Percentiles rank a stretch among this genome's conserved stretches.
Conservation (phyloP, 73 alveolate species). For the Paramecium bursaria region DNA sequence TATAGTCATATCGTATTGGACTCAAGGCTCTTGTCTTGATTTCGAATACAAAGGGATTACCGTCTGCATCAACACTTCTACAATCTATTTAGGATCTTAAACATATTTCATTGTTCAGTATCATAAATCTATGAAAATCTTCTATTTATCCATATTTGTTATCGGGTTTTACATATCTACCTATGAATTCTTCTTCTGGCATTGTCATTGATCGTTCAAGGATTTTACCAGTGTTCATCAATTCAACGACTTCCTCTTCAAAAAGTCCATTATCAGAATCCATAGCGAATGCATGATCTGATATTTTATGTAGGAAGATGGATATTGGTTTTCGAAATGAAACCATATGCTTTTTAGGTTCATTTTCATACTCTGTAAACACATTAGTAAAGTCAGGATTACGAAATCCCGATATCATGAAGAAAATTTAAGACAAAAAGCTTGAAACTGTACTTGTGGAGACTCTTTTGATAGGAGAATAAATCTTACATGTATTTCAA, state of each 20-base stretch:
- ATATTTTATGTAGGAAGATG: constrained; percentile 71
- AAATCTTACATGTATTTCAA: constrained; percentile 32
- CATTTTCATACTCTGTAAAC: constrained; percentile 74
- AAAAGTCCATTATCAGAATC: constrained; percentile 86
- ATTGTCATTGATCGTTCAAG: constrained; percentile 83
- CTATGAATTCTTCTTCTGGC: constrained; percentile 71
- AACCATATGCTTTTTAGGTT: constrained; percentile 84
- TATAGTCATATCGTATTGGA: constrained; percentile 85
- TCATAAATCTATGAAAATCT: constrained; percentile 81
- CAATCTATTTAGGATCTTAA: constrained; percentile 91
- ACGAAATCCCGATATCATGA: constrained; percentile 76
- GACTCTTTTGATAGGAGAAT: not conserved
- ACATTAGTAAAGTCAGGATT: constrained; percentile 82
- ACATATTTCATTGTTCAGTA: constrained; percentile 68
- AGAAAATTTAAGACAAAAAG: constrained; percentile 80
- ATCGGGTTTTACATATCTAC: constrained; percentile 46
- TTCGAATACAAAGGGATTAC: constrained; percentile 83
- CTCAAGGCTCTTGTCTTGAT: constrained; percentile 88
- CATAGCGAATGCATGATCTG: constrained; percentile 74
- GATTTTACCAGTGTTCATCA: constrained; percentile 82
- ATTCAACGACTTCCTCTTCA: constrained; percentile 76
- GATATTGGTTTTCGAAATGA: constrained; percentile 88
- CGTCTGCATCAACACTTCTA: constrained; percentile 72
- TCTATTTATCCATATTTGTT: constrained; percentile 42
- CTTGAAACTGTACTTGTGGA: constrained; percentile 79